Evolutionary conservation across 371 early-diverging fungal genomes (phyloP).

Genomic region (Mortierella sp.): DNA sequence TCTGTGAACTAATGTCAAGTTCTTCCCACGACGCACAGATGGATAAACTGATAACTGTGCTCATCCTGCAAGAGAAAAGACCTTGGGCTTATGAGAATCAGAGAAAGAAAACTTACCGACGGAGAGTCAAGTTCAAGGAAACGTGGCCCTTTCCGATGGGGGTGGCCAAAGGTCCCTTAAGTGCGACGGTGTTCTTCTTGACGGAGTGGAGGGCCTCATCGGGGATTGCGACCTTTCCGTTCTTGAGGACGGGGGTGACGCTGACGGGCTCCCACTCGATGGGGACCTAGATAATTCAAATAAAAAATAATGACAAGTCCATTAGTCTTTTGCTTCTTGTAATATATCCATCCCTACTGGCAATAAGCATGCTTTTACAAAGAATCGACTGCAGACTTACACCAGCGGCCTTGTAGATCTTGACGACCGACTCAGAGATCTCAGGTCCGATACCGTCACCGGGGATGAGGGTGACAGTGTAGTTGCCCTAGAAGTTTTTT

Average conservation of each 20-base stretch:
- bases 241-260: constrained; percentile 93
- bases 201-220: constrained; percentile 93
- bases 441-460: constrained; percentile 99
- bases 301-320: background rate
- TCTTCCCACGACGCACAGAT: constrained; percentile 1
- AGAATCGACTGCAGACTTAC: constrained; percentile 53
- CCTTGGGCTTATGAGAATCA: background rate
- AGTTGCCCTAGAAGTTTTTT: constrained; percentile 70
- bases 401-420: constrained; percentile 94
- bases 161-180: constrained; percentile 98
- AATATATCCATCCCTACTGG: background rate
- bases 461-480: constrained; percentile 95
- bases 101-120: constrained; percentile 66
- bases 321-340: background rate
- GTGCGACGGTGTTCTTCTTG: constrained; percentile 95
- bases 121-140: constrained; percentile 97
- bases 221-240: constrained; percentile 96
- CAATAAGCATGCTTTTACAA: background rate
- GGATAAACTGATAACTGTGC: background rate
- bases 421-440: constrained; percentile 93
- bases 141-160: constrained; percentile 99
- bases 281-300: constrained; percentile 74
- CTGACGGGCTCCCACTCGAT: constrained; percentile 98
- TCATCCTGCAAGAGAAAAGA: background rate
- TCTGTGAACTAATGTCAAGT: background rate